Evolutionary conservation across 768 basidiomycete genomes (phyloP).

Genomic region (Amanita muscaria): DNA sequence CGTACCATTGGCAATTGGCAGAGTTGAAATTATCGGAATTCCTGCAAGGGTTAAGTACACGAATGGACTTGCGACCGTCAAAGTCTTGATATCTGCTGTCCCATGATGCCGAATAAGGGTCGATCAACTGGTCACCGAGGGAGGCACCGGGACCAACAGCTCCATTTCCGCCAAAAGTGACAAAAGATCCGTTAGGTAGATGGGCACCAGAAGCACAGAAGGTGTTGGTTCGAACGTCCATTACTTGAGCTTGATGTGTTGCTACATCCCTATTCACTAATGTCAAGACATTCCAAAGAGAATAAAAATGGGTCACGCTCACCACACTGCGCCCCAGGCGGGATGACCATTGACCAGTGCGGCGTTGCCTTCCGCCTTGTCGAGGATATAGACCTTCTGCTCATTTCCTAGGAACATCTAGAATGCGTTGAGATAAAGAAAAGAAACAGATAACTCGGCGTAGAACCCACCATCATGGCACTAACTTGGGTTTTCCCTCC

Average conservation of each 20-base stretch:
- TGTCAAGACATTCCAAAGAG: background rate
- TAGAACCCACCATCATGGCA: conserved; percentile 38
- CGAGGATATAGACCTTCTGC: conserved; percentile 68
- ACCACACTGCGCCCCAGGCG: conserved; percentile 40
- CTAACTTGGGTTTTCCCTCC: conserved; percentile 28
- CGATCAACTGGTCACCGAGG: conserved; percentile 41
- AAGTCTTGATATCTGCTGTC: conserved; percentile 70
- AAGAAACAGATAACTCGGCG: too few relatives aligned
- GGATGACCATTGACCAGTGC: conserved; percentile 48
- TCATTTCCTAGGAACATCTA: conserved; percentile 64
- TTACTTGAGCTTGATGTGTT: conserved; percentile 46
- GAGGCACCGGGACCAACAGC: conserved; percentile 61
- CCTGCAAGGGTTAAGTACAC: conserved; percentile 72
- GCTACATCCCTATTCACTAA: conserved; percentile 44
- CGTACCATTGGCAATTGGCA: conserved; percentile 61
- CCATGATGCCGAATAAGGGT: conserved; percentile 39
- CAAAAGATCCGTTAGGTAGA: conserved; percentile 69
- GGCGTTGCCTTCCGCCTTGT: conserved; percentile 70
- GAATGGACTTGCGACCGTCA: conserved; percentile 73
- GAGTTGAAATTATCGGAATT: conserved; percentile 37
- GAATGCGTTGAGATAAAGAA: background rate
- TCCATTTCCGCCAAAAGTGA: conserved; percentile 70
- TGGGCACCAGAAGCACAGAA: conserved; percentile 84
- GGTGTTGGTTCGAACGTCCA: conserved; percentile 66
- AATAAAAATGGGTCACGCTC: background rate